Evolutionary conservation across 1,284 basidiomycete species (phyloP).

Genomic region (Trametes hirsuta): DNA sequence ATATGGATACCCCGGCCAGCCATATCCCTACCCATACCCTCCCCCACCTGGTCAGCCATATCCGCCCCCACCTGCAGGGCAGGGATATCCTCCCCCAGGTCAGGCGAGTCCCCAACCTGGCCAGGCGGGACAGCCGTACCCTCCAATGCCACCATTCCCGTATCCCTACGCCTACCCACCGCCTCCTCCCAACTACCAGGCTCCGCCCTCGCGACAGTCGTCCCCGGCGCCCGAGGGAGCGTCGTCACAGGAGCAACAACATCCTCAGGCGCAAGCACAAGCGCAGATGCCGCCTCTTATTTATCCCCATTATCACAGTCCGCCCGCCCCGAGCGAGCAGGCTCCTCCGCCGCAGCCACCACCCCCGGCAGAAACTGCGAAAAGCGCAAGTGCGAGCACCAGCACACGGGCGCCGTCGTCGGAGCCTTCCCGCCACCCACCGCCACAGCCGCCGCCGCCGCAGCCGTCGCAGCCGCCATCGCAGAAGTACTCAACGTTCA

Average conservation of each 20-base stretch:
- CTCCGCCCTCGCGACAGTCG: not conserved
- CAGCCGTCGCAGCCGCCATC: not conserved
- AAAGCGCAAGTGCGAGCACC: not conserved
- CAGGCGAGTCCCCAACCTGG: not conserved
- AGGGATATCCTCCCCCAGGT: constrained; percentile 9
- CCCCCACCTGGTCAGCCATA: constrained; percentile 17
- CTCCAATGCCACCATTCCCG: not conserved
- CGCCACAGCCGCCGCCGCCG: not conserved
- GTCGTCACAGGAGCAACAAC: not conserved
- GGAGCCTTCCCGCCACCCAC: too few relatives aligned
- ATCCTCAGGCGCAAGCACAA: not conserved
- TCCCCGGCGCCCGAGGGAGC: not conserved
- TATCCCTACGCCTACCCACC: constrained; percentile 13
- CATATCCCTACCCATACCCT: constrained; percentile 20
- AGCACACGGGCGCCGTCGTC: not conserved
- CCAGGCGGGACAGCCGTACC: constrained; percentile 6
- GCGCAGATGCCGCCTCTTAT: too few relatives aligned
- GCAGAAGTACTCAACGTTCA: constrained; percentile 21
- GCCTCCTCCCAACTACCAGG: not conserved
- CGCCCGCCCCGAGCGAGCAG: not conserved
- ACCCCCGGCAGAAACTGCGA: too few relatives aligned
- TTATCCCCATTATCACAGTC: too few relatives aligned
- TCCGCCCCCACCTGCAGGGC: constrained; percentile 11
- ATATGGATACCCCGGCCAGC: constrained; percentile 25
- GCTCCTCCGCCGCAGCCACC: not conserved